Base-by-base conservation (phyloP, 768 basidiomycete genomes). In the Suillus plorans region DNA sequence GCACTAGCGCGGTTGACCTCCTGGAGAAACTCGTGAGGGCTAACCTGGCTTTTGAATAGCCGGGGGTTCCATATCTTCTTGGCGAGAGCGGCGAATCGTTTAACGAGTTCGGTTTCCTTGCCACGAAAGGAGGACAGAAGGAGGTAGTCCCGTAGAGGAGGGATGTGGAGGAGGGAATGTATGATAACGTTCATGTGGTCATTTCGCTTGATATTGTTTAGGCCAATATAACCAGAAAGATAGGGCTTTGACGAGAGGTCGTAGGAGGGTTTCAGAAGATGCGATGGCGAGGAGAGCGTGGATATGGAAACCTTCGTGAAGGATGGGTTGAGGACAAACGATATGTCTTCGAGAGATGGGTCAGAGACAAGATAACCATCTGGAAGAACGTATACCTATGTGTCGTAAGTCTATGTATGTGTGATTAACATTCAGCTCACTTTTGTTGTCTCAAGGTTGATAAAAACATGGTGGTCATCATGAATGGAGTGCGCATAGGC, bases 121-220 rank as follows among this genome's bases (percentile, higher is more conserved):
- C 86, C 86, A 34, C 80, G 82, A 69, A 89, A 89, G 68, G 86
- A 82, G 39, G 91, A 89, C 62, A 96, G 85, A 61, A 97, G 82
- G 58, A 97, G 83, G 76, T 90, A 91, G 72, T 97, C 90, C 56
- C 97, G 90, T 65, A 99, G 79, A 2, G 95, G 95, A 25, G 90
- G 81, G 62, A 99, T 87, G 75, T 99, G 97, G 28, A 97, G 85
- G 47, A 99, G 85, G 16, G 94, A 86, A 68, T 99, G 96, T 60
- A 99, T 91, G 72, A 99, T 87, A 67, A 97, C 96, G 74, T 99
- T 99, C 87, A 97, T 90, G 74, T 97, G 95, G 74, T 98, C 97
- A 76, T 99, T 97, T 71, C 87, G 81, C 78, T 97, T 97, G 81
- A 99, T 97, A 76, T 99, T 95, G 82, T 99, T 99, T 60, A 99